Conservation (phyloP, 2,329 filamentous ascomycete species). For the Penicillium aurantiogriseum region DNA sequence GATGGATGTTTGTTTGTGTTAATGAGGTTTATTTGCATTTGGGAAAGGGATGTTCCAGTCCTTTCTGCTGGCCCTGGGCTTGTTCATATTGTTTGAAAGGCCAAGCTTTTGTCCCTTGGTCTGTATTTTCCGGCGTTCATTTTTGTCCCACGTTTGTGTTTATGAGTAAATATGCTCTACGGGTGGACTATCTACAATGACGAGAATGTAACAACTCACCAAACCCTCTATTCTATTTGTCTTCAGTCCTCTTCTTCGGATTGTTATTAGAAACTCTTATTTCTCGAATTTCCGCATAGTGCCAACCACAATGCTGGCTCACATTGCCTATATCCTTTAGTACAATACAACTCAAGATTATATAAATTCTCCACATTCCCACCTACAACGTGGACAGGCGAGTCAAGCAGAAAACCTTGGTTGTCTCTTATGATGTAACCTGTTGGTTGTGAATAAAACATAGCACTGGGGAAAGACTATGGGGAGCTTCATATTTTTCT, state of each 20-base stretch:
- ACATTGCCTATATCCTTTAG: background rate
- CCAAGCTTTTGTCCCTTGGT: conserved; percentile 4
- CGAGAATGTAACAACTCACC: conserved; percentile 7
- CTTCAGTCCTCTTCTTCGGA: no score
- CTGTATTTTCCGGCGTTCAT: conserved; percentile 2
- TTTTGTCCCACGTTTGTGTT: background rate
- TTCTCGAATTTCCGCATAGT: background rate
- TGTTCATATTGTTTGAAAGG: conserved; percentile 20
- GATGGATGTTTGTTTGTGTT: conserved; percentile 9
- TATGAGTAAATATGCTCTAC: conserved; percentile 12
- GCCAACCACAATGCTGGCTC: background rate
- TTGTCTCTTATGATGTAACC: background rate
- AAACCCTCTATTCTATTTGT: background rate
- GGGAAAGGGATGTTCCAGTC: conserved; percentile 10
- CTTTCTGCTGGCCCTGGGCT: conserved; percentile 9
- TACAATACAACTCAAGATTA: background rate
- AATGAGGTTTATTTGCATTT: conserved; percentile 18
- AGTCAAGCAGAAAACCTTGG: background rate
- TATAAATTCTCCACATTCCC: background rate
- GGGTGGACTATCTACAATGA: conserved; percentile 12
- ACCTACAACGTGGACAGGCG: background rate
- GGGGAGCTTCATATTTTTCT: no score
- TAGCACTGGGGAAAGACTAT: background rate
- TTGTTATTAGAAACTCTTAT: background rate
- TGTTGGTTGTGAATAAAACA: background rate